Conservation (phyloP, 768 basidiomycete species). For the Russula compacta region DNA sequence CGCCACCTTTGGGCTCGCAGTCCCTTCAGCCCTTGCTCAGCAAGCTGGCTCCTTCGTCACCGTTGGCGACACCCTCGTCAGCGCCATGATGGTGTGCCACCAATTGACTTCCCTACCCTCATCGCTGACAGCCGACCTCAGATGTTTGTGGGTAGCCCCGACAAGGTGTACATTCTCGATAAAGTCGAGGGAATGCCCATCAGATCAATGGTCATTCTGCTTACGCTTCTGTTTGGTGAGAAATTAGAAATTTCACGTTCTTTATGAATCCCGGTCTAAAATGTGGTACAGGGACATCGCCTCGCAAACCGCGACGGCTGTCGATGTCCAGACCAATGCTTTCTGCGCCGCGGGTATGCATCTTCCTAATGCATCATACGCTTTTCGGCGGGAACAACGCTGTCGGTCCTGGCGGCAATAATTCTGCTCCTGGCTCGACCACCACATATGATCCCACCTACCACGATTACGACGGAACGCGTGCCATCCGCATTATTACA, state of each 20-base stretch:
- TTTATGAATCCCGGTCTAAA: not conserved
- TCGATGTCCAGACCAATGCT: slow-evolving; percentile 68
- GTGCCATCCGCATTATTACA: slow-evolving; percentile 71
- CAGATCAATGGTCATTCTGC: slow-evolving; percentile 61
- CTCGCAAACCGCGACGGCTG: slow-evolving; percentile 46
- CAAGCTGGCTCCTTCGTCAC: not conserved
- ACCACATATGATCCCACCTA: slow-evolving; percentile 57
- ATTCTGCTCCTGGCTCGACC: slow-evolving; percentile 35
- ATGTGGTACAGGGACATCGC: slow-evolving; percentile 45
- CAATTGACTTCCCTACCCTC: not conserved
- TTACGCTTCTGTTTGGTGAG: slow-evolving; percentile 65
- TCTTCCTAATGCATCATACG: slow-evolving; percentile 68
- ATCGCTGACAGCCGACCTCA: slow-evolving; percentile 21
- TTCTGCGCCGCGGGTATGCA: slow-evolving; percentile 83
- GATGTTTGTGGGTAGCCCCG: slow-evolving; percentile 73
- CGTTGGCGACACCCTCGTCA: not conserved
- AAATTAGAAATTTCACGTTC: too few species aligned
- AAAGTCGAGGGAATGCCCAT: slow-evolving; percentile 72
- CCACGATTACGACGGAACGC: slow-evolving; percentile 71
- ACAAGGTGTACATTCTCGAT: slow-evolving; percentile 84
- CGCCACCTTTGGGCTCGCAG: not conserved
- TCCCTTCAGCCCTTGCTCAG: not conserved
- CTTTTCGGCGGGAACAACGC: slow-evolving; percentile 71
- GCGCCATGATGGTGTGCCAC: slow-evolving; percentile 1
- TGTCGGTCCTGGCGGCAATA: slow-evolving; percentile 55